phyloP scores from a whole-genome alignment of 1,139 yeast species.

The Pneumocystis jirovecii region DNA sequence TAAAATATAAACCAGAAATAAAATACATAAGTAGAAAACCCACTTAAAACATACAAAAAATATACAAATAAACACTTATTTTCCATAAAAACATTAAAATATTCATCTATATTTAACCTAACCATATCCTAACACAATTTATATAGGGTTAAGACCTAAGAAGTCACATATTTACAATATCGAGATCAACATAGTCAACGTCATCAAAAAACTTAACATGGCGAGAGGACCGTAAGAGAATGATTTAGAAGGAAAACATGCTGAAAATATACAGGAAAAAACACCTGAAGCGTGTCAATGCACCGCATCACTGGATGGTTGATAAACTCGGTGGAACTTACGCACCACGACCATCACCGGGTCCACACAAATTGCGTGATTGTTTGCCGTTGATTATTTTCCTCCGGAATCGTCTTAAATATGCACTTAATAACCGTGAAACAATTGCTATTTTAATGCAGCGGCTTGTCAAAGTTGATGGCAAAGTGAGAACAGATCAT shows the following conservation, averaged over 20 bases:
- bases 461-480: conserved; percentile 97
- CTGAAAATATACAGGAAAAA: conserved; percentile 43
- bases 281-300: conserved; percentile 96
- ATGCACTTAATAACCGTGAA: conserved; percentile 98
- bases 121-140: too few relatives aligned
- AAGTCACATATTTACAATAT: not conserved
- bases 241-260: conserved; percentile 23
- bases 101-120: too few relatives aligned
- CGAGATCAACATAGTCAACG: not conserved
- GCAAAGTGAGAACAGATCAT: conserved; percentile 97
- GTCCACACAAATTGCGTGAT: conserved; percentile 99
- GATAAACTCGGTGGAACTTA: conserved; percentile 99
- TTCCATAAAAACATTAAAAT: too few relatives aligned
- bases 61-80: too few relatives aligned
- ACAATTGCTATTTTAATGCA: conserved; percentile 98
- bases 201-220: conserved; percentile 9
- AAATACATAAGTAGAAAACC: too few relatives aligned
- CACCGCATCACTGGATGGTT: conserved; percentile 99
- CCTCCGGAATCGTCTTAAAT: conserved; percentile 98
- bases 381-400: conserved; percentile 95
- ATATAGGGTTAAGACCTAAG: not conserved
- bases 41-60: too few relatives aligned
- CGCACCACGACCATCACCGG: conserved; percentile 99
- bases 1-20: too few relatives aligned
- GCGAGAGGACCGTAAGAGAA: conserved; percentile 16